Evolutionary conservation across 2,329 filamentous ascomycete genomes (phyloP), one percentile per base, ranked within the genome.

Genomic region (Cladobotryum protrusum): DNA sequence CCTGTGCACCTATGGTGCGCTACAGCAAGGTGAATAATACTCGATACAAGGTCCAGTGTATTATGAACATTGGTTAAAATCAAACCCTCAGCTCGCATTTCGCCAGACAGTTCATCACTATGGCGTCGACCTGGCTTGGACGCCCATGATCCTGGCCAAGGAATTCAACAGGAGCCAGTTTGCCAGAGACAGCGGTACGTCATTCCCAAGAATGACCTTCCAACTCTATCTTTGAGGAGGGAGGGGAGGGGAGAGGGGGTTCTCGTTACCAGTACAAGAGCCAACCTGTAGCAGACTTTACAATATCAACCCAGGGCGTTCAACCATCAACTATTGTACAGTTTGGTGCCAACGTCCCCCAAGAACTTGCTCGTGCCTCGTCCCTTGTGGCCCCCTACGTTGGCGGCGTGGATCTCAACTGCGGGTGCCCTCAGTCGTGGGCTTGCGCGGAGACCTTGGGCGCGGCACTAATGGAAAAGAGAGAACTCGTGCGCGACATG

Each of bases 401-500:
- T 47, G 77, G 76, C 58, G 85, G 85, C 54, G 76, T 87, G 3
- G 82, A 87, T 58, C 71, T 87, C 37, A 87, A 87, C 68, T 88
- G 85, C 63, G 85, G 85, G 11, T 88, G 85, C 59, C 85, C 85
- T 7, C 85, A 88, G 65, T 79, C 78, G 5, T 87, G 85, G 85
- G 84, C 85, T 0, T 85, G 85, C 59, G 78, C 82, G 39, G 81
- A 84, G 63, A 79, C 73, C 1, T 72, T 88, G 3, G 85, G 85
- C 5, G 85, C 84, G 4, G 81, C 81, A n/a, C 69, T 88, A 33
- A 87, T 87, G 83, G 74, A 80, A 41, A 70, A 74, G 45, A 77
- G 82, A 8, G 79, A 82, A 56, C 71, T 85, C 3, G 84, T 87
- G n/a, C 74, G 79, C 3, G 77, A 81, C 52, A 85, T 87, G 74